phyloP scores from a whole-genome alignment of 192 early-diverging fungal species.

The Dissophora globulifera region DNA sequence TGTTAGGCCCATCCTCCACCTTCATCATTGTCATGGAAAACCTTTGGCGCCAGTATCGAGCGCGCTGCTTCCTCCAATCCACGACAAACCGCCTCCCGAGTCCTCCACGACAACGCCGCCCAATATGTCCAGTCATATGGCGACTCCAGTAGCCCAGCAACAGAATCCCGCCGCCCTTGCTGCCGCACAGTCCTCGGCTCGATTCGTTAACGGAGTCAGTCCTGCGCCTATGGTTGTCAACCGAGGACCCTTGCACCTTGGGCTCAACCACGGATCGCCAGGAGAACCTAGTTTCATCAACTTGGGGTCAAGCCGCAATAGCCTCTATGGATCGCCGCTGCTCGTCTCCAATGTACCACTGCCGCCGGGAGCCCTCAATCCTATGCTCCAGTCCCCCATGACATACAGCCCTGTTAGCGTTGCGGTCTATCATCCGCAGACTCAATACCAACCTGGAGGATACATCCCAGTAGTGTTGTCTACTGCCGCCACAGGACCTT shows the following conservation, averaged over 20 bases:
- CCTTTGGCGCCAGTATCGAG: constrained; percentile 13
- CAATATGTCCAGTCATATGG: too few relatives aligned
- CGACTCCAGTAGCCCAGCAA: too few relatives aligned
- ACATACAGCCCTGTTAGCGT: neutral
- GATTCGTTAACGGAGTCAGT: constrained; percentile 15
- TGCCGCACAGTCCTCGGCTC: constrained; percentile 8
- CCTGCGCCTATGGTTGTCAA: constrained; percentile 10
- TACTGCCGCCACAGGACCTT: neutral
- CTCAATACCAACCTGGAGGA: constrained; percentile 23
- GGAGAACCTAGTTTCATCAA: neutral
- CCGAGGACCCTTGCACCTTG: neutral
- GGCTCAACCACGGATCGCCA: constrained; percentile 4
- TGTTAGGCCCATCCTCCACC: constrained; percentile 31
- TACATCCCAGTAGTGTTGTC: neutral
- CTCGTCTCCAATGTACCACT: constrained; percentile 28
- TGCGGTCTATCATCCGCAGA: constrained; percentile 23
- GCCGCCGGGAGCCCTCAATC: constrained; percentile 38
- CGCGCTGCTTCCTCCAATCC: neutral
- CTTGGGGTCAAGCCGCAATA: constrained; percentile 16
- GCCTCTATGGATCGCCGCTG: constrained; percentile 33
- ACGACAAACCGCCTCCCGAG: neutral
- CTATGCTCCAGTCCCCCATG: constrained; percentile 22
- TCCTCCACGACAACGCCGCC: neutral
- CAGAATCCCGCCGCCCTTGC: too few relatives aligned
- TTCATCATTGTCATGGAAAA: constrained; percentile 40